Percentiles rank a stretch among this genome's conserved stretches.
Conservation (phyloP, 2,329 filamentous ascomycete genomes). For the Claviceps maximensis region DNA sequence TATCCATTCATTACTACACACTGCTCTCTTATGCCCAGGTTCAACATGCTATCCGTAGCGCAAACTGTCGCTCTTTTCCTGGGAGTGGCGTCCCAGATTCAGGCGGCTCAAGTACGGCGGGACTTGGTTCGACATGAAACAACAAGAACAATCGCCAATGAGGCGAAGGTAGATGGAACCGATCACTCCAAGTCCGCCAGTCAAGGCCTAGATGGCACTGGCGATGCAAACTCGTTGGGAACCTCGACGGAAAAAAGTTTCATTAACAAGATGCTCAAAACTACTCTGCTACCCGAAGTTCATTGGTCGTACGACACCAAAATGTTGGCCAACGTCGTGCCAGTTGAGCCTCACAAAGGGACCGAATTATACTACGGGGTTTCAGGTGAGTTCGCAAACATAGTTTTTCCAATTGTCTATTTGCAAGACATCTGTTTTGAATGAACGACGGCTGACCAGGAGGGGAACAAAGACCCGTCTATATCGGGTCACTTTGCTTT, state of each 20-base stretch:
- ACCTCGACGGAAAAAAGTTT: constrained; percentile 1
- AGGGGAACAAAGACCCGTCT: constrained; percentile 8
- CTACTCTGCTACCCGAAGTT: constrained; percentile 6
- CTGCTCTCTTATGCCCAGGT: not conserved
- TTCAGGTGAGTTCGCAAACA: constrained; percentile 3
- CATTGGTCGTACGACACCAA: constrained; percentile 15
- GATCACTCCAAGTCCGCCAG: not conserved
- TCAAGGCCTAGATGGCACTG: not conserved
- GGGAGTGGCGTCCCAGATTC: not conserved
- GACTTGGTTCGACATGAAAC: not conserved
- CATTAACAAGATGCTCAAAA: not conserved
- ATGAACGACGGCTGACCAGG: not conserved
- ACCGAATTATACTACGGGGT: constrained; percentile 15
- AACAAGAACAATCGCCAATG: not conserved
- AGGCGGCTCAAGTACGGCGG: not conserved
- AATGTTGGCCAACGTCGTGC: constrained; percentile 12
- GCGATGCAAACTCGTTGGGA: not conserved
- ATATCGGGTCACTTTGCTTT: constrained; percentile 14
- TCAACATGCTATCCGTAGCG: not conserved
- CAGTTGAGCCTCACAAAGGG: constrained; percentile 10
- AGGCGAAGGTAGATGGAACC: not conserved
- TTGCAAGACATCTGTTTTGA: too few relatives aligned
- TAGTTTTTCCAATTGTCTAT: not conserved
- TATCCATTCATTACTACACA: not conserved
- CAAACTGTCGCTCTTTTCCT: constrained; percentile 1